Evolutionary conservation across 2,329 filamentous ascomycete species (phyloP).

Genomic region (Triangularia verruculosa): DNA sequence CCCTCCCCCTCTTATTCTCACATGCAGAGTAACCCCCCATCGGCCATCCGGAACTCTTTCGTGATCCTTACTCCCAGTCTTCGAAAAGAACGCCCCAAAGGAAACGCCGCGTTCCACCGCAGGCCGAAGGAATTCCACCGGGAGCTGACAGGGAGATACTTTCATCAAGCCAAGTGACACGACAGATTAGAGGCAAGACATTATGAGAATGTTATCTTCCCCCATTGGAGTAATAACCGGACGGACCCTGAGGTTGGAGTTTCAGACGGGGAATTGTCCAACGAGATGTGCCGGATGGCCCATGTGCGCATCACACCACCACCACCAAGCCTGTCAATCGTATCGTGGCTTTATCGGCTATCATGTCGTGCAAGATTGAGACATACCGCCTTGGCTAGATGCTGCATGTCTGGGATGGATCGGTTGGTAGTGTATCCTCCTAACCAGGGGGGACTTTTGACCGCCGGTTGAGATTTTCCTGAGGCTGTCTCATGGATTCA

Average conservation of each 20-base stretch:
- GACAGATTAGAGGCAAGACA: background rate
- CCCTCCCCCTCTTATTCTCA: background rate
- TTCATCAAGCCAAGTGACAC: background rate
- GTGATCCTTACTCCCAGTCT: background rate
- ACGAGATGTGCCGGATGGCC: constrained; percentile 1
- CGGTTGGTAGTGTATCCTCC: background rate
- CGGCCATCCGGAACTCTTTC: background rate
- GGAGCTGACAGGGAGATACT: background rate
- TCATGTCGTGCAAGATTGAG: background rate
- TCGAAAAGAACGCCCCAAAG: background rate
- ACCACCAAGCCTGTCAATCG: background rate
- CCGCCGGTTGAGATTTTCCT: background rate
- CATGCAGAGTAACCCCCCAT: background rate
- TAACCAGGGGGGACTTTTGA: background rate
- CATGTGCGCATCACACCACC: constrained; percentile 2
- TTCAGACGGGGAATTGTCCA: background rate
- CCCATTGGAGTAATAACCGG: background rate
- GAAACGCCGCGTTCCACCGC: background rate
- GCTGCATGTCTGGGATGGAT: background rate
- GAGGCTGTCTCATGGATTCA: background rate
- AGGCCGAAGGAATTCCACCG: background rate
- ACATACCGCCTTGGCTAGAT: background rate
- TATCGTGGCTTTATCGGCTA: background rate
- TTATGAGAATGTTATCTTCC: background rate
- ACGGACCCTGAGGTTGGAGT: background rate